Conservation (phyloP, 805 yeast genomes). For the Brettanomyces nanus region DNA sequence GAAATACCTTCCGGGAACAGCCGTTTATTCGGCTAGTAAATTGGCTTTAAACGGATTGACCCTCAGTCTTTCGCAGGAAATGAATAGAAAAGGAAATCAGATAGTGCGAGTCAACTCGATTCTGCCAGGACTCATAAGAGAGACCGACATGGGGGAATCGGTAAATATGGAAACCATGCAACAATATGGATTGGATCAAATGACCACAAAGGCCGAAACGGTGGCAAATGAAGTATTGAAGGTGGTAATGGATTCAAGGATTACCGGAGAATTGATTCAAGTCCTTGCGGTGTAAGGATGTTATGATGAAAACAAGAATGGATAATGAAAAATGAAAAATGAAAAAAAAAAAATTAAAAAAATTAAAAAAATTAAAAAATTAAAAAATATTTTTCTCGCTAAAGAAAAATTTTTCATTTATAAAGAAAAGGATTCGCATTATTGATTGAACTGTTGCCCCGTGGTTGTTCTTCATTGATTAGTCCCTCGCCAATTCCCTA, state of each 20-base stretch:
- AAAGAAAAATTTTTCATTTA: background rate
- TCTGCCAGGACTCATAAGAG: constrained; percentile 57
- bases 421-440: no score
- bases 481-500: no score
- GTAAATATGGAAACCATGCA: constrained; percentile 20
- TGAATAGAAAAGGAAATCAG: constrained; percentile 28
- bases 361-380: background rate
- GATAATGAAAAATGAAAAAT: no score
- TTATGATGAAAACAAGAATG: background rate
- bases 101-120: constrained; percentile 56
- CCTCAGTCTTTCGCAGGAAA: constrained; percentile 48
- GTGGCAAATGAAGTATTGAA: constrained; percentile 8
- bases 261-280: background rate
- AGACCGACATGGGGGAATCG: constrained; percentile 55
- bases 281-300: no score
- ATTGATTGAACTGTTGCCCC: no score
- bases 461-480: no score
- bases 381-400: no score
- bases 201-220: constrained; percentile 4
- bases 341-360: background rate
- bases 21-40: constrained; percentile 63
- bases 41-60: constrained; percentile 64
- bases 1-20: constrained; percentile 35
- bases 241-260: background rate
- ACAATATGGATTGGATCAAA: constrained; percentile 1